Evolutionary conservation across 352 stramenopile species (phyloP).

Genomic region (Pythium monospermum): DNA sequence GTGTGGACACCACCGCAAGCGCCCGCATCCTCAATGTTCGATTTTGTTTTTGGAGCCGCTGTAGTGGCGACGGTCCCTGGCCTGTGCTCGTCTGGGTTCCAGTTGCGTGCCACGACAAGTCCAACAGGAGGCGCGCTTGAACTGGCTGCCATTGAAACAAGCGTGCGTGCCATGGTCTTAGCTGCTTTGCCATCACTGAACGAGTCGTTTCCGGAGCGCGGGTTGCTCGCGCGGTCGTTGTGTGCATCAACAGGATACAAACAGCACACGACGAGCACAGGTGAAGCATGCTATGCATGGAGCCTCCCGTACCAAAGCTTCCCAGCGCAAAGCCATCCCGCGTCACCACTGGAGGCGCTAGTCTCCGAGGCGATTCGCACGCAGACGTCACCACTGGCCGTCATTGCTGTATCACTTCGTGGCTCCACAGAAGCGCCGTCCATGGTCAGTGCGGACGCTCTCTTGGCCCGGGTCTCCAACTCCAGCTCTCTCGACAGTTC

Average conservation of each 20-base stretch:
- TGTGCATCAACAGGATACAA: conserved; percentile 15
- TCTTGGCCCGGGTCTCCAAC: background rate
- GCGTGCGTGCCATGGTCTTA: no score
- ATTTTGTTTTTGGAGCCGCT: conserved; percentile 3
- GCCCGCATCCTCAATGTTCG: conserved; percentile 7
- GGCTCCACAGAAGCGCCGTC: background rate
- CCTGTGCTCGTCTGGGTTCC: conserved; percentile 7
- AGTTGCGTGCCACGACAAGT: conserved; percentile 4
- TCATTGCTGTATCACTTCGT: background rate
- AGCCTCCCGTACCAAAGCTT: conserved; percentile 2
- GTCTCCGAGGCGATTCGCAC: no score
- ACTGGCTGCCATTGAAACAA: no score
- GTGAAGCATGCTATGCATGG: conserved; percentile 7
- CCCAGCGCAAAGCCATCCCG: no score
- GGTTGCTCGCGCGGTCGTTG: conserved; percentile 9
- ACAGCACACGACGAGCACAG: background rate
- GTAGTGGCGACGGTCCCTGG: background rate
- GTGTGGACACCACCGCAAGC: background rate
- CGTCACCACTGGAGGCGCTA: no score
- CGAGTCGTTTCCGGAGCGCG: no score
- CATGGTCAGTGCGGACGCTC: background rate
- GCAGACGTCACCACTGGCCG: background rate
- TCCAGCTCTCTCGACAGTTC: background rate
- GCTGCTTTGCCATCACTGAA: no score
- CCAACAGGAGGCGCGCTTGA: no score